A percentile compares a stretch with the other conserved stretches of the same genome.
Evolutionary conservation across 1,284 basidiomycete genomes (phyloP).

Genomic region (Quambalaria eucalypti): DNA sequence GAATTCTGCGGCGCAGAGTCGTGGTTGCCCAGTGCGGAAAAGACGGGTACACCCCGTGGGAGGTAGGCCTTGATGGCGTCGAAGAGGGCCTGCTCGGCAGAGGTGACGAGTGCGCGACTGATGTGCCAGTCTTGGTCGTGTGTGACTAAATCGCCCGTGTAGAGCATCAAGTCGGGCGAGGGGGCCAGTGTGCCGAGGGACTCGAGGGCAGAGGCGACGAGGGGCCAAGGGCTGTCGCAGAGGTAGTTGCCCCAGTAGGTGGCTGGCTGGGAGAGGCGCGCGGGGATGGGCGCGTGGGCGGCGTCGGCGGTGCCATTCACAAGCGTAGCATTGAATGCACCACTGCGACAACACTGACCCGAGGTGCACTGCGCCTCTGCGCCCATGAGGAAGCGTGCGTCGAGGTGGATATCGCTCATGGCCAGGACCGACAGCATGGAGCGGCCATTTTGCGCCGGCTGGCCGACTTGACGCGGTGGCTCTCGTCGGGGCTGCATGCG

Average conservation of each 20-base stretch:
- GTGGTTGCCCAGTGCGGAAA: constrained; percentile 44
- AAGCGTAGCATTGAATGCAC: constrained; percentile 54
- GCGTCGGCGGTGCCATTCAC: too few species aligned
- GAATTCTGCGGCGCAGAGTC: constrained; percentile 37
- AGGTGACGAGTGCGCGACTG: constrained; percentile 33
- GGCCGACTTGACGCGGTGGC: too few species aligned
- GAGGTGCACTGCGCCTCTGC: constrained; percentile 65
- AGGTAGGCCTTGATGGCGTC: constrained; percentile 28
- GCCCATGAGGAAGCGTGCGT: constrained; percentile 67
- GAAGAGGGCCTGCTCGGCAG: constrained; percentile 44
- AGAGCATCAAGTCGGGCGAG: constrained; percentile 60
- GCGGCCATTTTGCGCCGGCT: neutral
- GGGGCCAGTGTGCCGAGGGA: too few species aligned
- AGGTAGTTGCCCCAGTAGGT: constrained; percentile 43
- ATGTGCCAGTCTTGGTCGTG: constrained; percentile 40
- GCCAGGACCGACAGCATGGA: constrained; percentile 62
- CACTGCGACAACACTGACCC: constrained; percentile 63
- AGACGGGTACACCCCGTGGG: constrained; percentile 35
- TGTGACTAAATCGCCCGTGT: constrained; percentile 67
- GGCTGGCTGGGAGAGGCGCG: constrained; percentile 23
- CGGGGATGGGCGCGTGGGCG: constrained; percentile 13
- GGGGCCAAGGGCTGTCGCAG: constrained; percentile 63
- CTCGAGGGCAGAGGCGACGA: constrained; percentile 59
- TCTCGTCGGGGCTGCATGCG: neutral
- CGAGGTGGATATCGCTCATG: constrained; percentile 67